Percentiles rank a stretch among this genome's conserved stretches.
These are phyloP conservation scores for Cicer pinnatifidum DNA, from an alignment of 306 rosid species.

Conservation along the genomic window DNA sequence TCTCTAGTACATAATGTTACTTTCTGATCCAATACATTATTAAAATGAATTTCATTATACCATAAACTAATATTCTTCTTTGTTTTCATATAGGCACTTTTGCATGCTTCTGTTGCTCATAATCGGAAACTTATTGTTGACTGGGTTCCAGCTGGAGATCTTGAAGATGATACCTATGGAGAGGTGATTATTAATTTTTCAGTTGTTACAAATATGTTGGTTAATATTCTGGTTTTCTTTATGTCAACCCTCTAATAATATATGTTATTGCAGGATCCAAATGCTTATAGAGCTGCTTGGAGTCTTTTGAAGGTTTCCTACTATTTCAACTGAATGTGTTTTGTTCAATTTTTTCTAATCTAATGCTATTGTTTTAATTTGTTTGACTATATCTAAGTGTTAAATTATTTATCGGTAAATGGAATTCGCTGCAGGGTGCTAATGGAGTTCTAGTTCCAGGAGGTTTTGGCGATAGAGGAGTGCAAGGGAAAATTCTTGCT, in stretches of 20 bases:
- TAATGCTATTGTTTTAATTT: not conserved
- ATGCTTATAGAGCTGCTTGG: constrained; percentile 71
- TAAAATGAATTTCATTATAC: constrained; percentile 21
- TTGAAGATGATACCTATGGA: constrained; percentile 61
- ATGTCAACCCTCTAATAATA: constrained; percentile 31
- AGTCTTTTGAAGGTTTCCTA: constrained; percentile 72
- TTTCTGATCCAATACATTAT: constrained; percentile 12
- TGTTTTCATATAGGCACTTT: constrained; percentile 66
- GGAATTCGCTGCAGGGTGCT: constrained; percentile 69
- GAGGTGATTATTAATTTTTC: constrained; percentile 57
- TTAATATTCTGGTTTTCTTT: constrained; percentile 22
- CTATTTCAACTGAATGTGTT: constrained; percentile 26
- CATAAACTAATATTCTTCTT: constrained; percentile 36
- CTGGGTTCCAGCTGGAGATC: constrained; percentile 88
- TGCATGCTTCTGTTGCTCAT: constrained; percentile 79
- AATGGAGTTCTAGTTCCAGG: constrained; percentile 93
- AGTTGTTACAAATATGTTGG: not conserved
- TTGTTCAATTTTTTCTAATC: constrained; percentile 29
- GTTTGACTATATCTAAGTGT: constrained; percentile 18
- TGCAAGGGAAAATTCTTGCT: constrained; percentile 91
- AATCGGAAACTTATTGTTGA: constrained; percentile 67
- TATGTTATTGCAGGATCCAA: constrained; percentile 63
- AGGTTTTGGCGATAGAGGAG: constrained; percentile 95
- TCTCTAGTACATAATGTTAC: not conserved
- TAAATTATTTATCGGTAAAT: constrained; percentile 36